Base-by-base conservation (phyloP, 495 filamentous ascomycete genomes). In the Penicillium pulvis region DNA sequence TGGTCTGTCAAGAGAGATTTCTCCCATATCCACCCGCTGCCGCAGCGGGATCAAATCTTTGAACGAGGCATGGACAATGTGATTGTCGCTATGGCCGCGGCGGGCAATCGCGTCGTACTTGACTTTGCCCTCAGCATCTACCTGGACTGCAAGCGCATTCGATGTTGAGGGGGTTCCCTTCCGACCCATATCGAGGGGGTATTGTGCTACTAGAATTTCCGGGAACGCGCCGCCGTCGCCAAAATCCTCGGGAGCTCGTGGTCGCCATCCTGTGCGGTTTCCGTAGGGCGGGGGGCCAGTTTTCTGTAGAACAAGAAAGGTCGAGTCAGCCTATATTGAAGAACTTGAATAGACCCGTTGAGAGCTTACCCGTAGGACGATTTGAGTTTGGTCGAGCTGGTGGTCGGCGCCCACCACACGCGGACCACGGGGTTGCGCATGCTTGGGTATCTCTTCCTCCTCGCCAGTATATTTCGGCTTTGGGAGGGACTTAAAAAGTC, bases 171-270 rank as follows among this genome's bases (percentile, higher is more conserved):
- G 76, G 17, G 82, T 78, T 31, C 77, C 76, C 72, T 93, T 93
- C 55, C 89, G 84, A 36, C 94, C 95, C 92, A 97, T 95, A 58
- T 93, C 89, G 35, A 95, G 86, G 44, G 93, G 93, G 69, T 98
- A 98, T 65, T 98, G 94, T 26, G 93, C 94, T 47, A 98, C 85
- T 24, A 89, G 86, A 45, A 98, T 87, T 71, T 98, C 94, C 35
- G 94, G 92, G 73, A 98, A 98, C 49, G 93, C 92, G 65, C 94
- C 94, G 56, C 94, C 94, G 79, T 98, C 93, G 65, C 90, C 93
- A 75, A 90, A 98, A 74, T 98, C 95, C 73, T 97, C 93, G 59
- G 86, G 79, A 11, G 81, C 82, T 59, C 92, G 86, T 17, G 92
- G 92, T 58, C 93, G 87, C 92, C 92, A 97, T 83, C 88, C 87